Base-by-base conservation (phyloP, 2,329 filamentous ascomycete genomes). In the Curvularia eragrostidis region DNA sequence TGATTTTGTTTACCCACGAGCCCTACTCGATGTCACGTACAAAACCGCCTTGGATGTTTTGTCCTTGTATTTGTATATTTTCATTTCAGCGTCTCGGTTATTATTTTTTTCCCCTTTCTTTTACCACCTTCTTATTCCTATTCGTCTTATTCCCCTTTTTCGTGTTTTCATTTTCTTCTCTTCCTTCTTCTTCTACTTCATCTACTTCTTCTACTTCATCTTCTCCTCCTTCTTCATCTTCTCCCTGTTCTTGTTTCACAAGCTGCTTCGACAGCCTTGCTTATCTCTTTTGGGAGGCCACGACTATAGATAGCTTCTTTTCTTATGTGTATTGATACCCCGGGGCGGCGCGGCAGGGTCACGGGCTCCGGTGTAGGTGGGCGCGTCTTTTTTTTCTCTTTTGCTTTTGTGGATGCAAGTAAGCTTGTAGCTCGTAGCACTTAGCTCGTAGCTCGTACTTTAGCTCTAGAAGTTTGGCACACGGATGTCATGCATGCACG, bases 321-420 rank as follows among this genome's bases (percentile, higher is more conserved):
- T 43, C 59, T 48, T 53, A 51, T 48, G 61, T 67, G 68, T 71
- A 71, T 70, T 71, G 70, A 73, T 73, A 73, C 70, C 70, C 70
- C 54, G 58, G 41, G 60, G 44, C 38, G 60, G 48, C 24, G 47
- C 55, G 62, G 63, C 60, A 65, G 67, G 68, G 63, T 60, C 47
- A 60, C 38, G 58, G 50, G 51, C 47, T 63, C 59, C 54, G 58
- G 59, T 65, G 62, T 55, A 60, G 39, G 64, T 66, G 63, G 66
- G 49, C 56, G 50, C 28, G 24, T 46, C 43, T 54, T 56, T 53
- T 36, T 30, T 26, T 26, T 24, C 39, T 26, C 18, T 34, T 39
- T 34, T 42, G 48, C 50, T 30, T 39, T 39, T 36, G 28, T 48
- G 38, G 50, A 30, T 48, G 54, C 41, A 57, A 44, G 47, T 55